Evolutionary conservation across 2,329 filamentous ascomycete species (phyloP).

Genomic region (Fusarium annulatum): DNA sequence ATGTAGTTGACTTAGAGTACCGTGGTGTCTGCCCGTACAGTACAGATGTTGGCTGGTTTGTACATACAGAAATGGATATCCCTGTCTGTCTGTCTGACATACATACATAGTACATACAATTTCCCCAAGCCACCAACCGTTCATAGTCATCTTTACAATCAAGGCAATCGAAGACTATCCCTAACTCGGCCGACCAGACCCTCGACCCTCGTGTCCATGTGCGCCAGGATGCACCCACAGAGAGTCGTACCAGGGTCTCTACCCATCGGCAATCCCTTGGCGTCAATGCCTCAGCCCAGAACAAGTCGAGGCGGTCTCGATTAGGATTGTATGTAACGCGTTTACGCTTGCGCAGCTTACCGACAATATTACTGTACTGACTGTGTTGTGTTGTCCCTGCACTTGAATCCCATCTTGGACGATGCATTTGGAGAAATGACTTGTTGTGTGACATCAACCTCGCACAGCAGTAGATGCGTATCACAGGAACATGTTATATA

Average conservation of each 20-base stretch:
- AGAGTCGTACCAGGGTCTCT: constrained; percentile 25
- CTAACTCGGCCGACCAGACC: constrained; percentile 35
- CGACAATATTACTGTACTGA: background rate
- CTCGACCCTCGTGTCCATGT: constrained; percentile 35
- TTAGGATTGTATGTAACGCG: constrained; percentile 31
- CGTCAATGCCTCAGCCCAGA: constrained; percentile 31
- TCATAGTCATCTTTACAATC: constrained; percentile 36
- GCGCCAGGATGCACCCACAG: constrained; percentile 34
- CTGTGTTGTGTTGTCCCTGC: constrained; percentile 4
- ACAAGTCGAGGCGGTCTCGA: constrained; percentile 19
- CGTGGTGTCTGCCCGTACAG: background rate
- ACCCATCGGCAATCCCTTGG: constrained; percentile 21
- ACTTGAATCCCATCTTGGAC: constrained; percentile 26
- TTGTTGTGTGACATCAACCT: constrained; percentile 24
- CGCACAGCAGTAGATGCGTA: constrained; percentile 25
- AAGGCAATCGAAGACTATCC: constrained; percentile 41
- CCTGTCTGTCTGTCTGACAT: constrained; percentile 36
- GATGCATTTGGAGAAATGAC: constrained; percentile 7
- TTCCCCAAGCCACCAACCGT: constrained; percentile 38
- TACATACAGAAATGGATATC: constrained; percentile 6
- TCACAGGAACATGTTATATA: constrained; percentile 16
- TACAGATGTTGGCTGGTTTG: background rate
- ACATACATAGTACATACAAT: background rate
- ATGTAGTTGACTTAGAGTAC: constrained; percentile 6
- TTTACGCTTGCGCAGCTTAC: constrained; percentile 40